Percentiles rank a stretch among this genome's conserved stretches.
Evolutionary conservation across 306 rosid species (phyloP).

Genomic region (Oemleria cerasiformis): DNA sequence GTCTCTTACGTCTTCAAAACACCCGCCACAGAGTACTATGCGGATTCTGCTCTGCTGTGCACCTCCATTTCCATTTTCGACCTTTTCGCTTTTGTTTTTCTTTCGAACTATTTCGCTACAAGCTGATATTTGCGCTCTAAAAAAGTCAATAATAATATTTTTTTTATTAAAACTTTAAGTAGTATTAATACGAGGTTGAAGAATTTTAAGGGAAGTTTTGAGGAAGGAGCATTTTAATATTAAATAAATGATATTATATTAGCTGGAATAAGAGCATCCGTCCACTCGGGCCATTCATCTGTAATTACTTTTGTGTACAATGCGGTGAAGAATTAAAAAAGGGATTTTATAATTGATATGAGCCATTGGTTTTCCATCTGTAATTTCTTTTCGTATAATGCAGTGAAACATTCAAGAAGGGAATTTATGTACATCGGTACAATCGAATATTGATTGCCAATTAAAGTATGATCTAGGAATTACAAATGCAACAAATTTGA

Average conservation of each 20-base stretch:
- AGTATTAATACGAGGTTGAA: not conserved
- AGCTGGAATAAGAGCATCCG: not conserved
- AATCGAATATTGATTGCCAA: not conserved
- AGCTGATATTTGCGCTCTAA: too few species aligned
- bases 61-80: not conserved
- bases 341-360: not conserved
- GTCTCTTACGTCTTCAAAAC: constrained; percentile 11
- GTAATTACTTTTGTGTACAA: too few species aligned
- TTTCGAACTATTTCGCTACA: not conserved
- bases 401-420: not conserved
- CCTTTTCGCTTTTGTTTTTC: too few species aligned
- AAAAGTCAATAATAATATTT: too few species aligned
- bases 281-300: not conserved
- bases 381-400: not conserved
- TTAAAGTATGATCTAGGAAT: not conserved
- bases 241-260: not conserved
- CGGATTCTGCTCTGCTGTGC: not conserved
- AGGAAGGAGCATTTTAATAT: not conserved
- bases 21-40: constrained; percentile 5
- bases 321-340: too few species aligned
- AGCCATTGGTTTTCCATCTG: constrained; percentile 1
- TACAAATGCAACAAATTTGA: not conserved
- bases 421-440: not conserved
- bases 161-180: not conserved
- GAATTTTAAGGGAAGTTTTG: not conserved